Evolutionary conservation across 192 early-diverging fungal genomes (phyloP).

Genomic region (Linnemannia exigua): DNA sequence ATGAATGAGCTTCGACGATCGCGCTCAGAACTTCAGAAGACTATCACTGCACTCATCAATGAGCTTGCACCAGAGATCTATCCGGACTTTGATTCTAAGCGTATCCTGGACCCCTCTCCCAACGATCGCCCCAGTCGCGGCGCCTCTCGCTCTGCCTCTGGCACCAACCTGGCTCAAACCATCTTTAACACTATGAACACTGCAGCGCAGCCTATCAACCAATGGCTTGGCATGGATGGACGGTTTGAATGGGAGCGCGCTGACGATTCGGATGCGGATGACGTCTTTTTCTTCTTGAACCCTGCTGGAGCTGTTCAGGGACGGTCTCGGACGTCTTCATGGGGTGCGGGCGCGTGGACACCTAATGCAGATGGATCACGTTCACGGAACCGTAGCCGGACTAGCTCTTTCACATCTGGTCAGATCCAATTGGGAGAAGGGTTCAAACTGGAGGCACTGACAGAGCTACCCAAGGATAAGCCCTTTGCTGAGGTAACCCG

Average conservation of each 20-base stretch:
- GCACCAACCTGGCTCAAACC: constrained; percentile 28
- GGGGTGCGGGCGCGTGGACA: constrained; percentile 49
- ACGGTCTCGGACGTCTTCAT: constrained; percentile 61
- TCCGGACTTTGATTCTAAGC: constrained; percentile 75
- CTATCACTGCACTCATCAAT: constrained; percentile 86
- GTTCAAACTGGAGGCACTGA: constrained; percentile 66
- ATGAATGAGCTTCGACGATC: constrained; percentile 76
- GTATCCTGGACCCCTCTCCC: constrained; percentile 55
- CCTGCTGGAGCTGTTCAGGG: constrained; percentile 59
- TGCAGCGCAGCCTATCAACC: constrained; percentile 53
- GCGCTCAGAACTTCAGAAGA: constrained; percentile 79
- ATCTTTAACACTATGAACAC: constrained; percentile 39
- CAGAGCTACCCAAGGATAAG: constrained; percentile 55
- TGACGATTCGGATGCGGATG: constrained; percentile 68
- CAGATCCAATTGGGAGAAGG: constrained; percentile 54
- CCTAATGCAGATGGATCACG: constrained; percentile 55
- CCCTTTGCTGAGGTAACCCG: constrained; percentile 57
- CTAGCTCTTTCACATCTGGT: constrained; percentile 59
- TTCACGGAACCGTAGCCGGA: constrained; percentile 60
- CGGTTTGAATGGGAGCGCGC: constrained; percentile 69
- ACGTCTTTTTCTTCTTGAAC: constrained; percentile 67
- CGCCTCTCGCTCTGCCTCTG: constrained; percentile 43
- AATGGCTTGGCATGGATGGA: constrained; percentile 69
- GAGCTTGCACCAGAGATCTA: constrained; percentile 88
- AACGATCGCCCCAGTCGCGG: constrained; percentile 45